phyloP scores from a whole-genome alignment of 441 rosid species.

The Euphorbia corollata region DNA sequence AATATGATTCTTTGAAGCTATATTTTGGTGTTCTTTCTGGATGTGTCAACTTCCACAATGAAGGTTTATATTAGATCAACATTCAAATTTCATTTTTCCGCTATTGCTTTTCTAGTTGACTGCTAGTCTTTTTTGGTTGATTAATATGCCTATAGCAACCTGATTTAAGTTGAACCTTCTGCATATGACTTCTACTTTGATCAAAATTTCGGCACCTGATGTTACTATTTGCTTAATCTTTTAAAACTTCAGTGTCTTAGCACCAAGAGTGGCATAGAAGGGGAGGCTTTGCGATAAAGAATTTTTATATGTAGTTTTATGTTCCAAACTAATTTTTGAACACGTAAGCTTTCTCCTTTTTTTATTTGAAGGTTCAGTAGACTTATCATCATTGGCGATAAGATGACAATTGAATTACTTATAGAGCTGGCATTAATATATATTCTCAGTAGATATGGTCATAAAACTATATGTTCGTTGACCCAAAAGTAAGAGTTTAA shows the following conservation, averaged over 20 bases:
- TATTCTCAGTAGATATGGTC: background rate
- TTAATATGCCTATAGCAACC: background rate
- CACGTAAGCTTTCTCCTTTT: background rate
- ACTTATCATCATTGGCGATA: background rate
- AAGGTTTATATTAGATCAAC: conserved; percentile 1
- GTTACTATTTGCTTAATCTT: background rate
- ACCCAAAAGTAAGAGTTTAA: background rate
- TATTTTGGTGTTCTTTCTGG: background rate
- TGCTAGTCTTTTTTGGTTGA: too few relatives aligned
- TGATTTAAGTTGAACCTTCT: background rate
- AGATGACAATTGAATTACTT: background rate
- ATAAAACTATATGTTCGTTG: background rate
- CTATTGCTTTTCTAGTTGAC: too few relatives aligned
- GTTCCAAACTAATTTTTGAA: background rate
- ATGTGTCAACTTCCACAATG: background rate
- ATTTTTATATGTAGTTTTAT: background rate
- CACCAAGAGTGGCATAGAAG: background rate
- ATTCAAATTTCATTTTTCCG: background rate
- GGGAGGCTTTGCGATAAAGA: background rate
- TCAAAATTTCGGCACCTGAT: background rate
- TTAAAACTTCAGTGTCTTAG: background rate
- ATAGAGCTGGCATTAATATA: background rate
- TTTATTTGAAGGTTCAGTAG: background rate
- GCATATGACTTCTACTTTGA: too few relatives aligned
- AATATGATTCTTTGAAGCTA: background rate